These are phyloP conservation scores for Xylaria digitata DNA, from an alignment of 2,329 filamentous ascomycete species.

Conservation along the genomic window DNA sequence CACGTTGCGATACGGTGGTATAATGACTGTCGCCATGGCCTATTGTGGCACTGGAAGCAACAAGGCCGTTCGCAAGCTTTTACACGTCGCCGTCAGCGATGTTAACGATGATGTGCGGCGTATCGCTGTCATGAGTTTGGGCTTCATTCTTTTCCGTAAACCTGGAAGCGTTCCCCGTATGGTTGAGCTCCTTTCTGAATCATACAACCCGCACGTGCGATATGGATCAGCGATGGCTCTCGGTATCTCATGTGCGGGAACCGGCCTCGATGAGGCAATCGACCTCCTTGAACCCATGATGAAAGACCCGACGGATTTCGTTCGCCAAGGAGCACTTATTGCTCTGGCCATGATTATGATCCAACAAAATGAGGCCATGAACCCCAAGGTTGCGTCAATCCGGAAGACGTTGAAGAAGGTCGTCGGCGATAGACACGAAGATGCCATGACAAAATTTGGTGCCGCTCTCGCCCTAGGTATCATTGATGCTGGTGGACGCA, in stretches of 20 bases:
- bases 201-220: slow-evolving; percentile 97
- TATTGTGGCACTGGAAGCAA: slow-evolving; percentile 99
- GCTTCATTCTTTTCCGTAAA: slow-evolving; percentile 98
- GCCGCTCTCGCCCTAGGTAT: slow-evolving; percentile 94
- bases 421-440: slow-evolving; percentile 92
- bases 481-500: slow-evolving; percentile 96
- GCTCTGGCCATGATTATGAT: slow-evolving; percentile 97
- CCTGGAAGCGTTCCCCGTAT: slow-evolving; percentile 96
- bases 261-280: slow-evolving; percentile 94
- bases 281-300: slow-evolving; percentile 98
- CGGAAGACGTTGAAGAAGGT: slow-evolving; percentile 96
- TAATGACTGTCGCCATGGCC: slow-evolving; percentile 97
- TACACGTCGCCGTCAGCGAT: slow-evolving; percentile 96
- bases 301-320: slow-evolving; percentile 98
- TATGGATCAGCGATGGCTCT: slow-evolving; percentile 99
- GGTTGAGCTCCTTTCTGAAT: slow-evolving; percentile 97
- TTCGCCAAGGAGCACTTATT: slow-evolving; percentile 95
- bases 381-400: slow-evolving; percentile 91
- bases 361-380: slow-evolving; percentile 99
- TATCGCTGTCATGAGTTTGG: slow-evolving; percentile 96
- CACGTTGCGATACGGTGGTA: slow-evolving; percentile 93
- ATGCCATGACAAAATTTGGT: slow-evolving; percentile 99
- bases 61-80: slow-evolving; percentile 94
- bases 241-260: slow-evolving; percentile 97
- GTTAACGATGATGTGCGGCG: slow-evolving; percentile 97